Evolutionary conservation across 768 basidiomycete genomes (phyloP), one percentile per base, ranked within the genome.

Genomic region (Kwoniella dendrophila): DNA sequence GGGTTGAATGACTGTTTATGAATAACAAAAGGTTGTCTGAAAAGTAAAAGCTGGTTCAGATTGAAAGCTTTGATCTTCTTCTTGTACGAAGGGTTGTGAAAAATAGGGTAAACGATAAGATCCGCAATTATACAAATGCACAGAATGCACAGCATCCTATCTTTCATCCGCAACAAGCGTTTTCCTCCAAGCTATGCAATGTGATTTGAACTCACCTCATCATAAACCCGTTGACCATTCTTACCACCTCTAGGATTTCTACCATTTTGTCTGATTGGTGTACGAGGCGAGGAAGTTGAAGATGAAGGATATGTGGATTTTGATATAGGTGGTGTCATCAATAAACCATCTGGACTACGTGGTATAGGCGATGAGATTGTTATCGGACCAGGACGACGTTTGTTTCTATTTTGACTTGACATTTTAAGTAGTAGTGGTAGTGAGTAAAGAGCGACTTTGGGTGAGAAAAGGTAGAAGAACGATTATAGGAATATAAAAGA

Each of bases 341-440:
- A 22, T 18, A 45, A 20, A 3, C 44, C 34, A 43, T 62, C 60
- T 8, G 60, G 60, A 38, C 45, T 49, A n/a, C 60, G 60, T 16
- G 60, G 53, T 1, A 62, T 62, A 12, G 60, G 60, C 26, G 60
- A 62, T 14, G 60, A 62, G 29, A 62, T 62, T 5, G 54, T 44
- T 16, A 62, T 60, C 2, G 59, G 59, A 18, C 59, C 59, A 18
- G 49, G 59, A 22, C 59, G 50, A 18, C 26, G 41, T 38, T 45
- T 45, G 30, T 16, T 49, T 38, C n/a, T 49, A 27, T 24, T 49
- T n/a, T 14, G 29, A n/a, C n/a, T 49, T n/a, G 29, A 4, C n/a
- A 5, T 45, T 12, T 45, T n/a, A n/a, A n/a, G n/a, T n/a, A n/a
- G n/a, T n/a, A n/a, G n/a, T n/a, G n/a, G n/a, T n/a, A n/a, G n/a